Percentiles rank a stretch among this genome's conserved stretches.
Conservation (phyloP, 495 filamentous ascomycete species). For the Trypethelium eluteriae region DNA sequence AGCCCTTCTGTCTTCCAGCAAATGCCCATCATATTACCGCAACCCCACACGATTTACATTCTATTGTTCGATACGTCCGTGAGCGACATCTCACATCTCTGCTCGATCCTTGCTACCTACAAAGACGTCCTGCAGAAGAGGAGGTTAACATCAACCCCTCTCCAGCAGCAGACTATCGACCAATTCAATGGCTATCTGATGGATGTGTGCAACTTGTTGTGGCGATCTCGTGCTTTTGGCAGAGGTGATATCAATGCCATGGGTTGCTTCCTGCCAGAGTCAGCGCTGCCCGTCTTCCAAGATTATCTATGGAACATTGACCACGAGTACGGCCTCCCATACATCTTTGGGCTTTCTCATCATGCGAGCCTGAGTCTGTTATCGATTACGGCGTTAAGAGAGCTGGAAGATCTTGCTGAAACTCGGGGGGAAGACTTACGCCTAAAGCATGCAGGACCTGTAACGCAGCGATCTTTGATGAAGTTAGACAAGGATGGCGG, state of each 20-base stretch:
- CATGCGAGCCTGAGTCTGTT: constrained; percentile 57
- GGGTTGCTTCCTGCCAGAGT: constrained; percentile 58
- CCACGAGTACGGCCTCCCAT: constrained; percentile 39
- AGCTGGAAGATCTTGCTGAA: constrained; percentile 51
- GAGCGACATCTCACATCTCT: constrained; percentile 61
- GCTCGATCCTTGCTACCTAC: constrained; percentile 56
- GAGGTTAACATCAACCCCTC: constrained; percentile 28
- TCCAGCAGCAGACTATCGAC: constrained; percentile 50
- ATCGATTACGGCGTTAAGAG: constrained; percentile 60
- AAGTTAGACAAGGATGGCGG: constrained; percentile 62
- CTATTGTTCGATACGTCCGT: constrained; percentile 58
- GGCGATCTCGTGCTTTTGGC: constrained; percentile 70
- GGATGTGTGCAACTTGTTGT: constrained; percentile 82
- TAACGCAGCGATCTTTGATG: constrained; percentile 58
- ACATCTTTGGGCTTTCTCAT: constrained; percentile 63
- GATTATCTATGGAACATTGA: constrained; percentile 41
- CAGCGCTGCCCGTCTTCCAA: constrained; percentile 43
- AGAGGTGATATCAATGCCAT: constrained; percentile 59
- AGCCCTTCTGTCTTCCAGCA: background rate
- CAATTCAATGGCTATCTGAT: constrained; percentile 81
- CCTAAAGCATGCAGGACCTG: constrained; percentile 63
- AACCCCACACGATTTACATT: constrained; percentile 60
- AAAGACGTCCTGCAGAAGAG: constrained; percentile 68
- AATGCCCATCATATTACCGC: constrained; percentile 51
- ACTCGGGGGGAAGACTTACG: constrained; percentile 37